Base-by-base conservation (phyloP, 768 basidiomycete genomes). In the Amanita jacksonii region DNA sequence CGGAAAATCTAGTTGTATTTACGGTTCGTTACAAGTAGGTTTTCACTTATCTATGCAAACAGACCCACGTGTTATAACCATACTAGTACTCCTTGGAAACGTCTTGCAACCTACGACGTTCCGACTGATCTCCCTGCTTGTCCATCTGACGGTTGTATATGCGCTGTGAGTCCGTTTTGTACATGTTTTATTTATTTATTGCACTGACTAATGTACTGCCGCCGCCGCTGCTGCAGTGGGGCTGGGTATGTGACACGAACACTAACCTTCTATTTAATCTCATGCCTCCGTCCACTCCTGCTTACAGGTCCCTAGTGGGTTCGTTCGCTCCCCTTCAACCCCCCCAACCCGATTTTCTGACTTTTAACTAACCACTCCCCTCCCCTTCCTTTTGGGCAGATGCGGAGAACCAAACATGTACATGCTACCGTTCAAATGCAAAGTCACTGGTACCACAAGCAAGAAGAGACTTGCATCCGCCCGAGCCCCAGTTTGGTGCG, bases 381-480 rank as follows among this genome's bases (percentile, higher is more conserved):
- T 28, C 12, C 6, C 27, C 7, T 10, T 10, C 4, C 19, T 44
- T 4, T 33, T 30, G 30, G 43, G 9, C 48, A 69, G 73, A 8
- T 77, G 75, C 49, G 75, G 75, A 19, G 54, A 72, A 49, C 69
- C 73, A 5, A 77, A 77, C 57, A 74, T 76, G 51, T 77, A 71
- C 54, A 62, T 66, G 47, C 53, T 62, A 43, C 58, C 65, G 27
- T 73, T 67, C 61, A 62, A 61, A 30, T 77, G 74, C 62, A 64
- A 59, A 15, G 74, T 77, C 12, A 69, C 71, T 0, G 62, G 62
- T 7, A 61, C 73, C 3, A 70, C 57, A 1, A 58, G 62, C 24
- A 68, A 52, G 9, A 62, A 55, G 1, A 63, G 68, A 10, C 43
- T 77, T 9, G 70, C 66, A 10, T 38, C 59, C 0, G 57, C 67